These are phyloP conservation scores for Dendrothele bispora DNA, from an alignment of 768 basidiomycete species.

Conservation along the genomic window DNA sequence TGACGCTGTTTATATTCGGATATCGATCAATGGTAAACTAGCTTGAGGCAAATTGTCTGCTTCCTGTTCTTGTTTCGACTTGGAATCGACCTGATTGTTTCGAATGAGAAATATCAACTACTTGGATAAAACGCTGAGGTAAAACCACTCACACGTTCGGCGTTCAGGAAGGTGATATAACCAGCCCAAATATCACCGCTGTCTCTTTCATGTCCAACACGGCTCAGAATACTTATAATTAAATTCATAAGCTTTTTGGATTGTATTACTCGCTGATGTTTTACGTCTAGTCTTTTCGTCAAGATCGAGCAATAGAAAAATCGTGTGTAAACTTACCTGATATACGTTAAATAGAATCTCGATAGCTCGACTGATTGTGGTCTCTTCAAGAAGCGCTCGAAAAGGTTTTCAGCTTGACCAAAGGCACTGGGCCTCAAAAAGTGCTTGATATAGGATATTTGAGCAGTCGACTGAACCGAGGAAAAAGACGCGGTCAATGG, in stretches of 20 bases:
- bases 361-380: constrained; percentile 89
- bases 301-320: constrained; percentile 14
- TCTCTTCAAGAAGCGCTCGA: constrained; percentile 82
- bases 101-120: no score
- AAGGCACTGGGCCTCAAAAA: constrained; percentile 66
- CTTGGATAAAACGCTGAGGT: background rate
- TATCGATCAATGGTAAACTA: constrained; percentile 3
- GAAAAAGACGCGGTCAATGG: no score
- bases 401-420: constrained; percentile 78
- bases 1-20: constrained; percentile 51
- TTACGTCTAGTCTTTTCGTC: constrained; percentile 14
- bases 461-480: constrained; percentile 64
- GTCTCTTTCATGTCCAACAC: constrained; percentile 90
- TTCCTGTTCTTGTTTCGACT: constrained; percentile 93
- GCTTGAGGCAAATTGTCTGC: constrained; percentile 90
- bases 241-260: constrained; percentile 90
- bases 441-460: constrained; percentile 82
- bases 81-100: no score
- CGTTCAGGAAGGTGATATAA: constrained; percentile 82
- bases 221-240: constrained; percentile 80
- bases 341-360: constrained; percentile 92
- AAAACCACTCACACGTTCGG: constrained; percentile 62
- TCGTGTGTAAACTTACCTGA: constrained; percentile 54
- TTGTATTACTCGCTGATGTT: constrained; percentile 66
- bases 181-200: no score